Base-by-base conservation (phyloP, 2,329 filamentous ascomycete species). In the Fusarium pseudograminearum region DNA sequence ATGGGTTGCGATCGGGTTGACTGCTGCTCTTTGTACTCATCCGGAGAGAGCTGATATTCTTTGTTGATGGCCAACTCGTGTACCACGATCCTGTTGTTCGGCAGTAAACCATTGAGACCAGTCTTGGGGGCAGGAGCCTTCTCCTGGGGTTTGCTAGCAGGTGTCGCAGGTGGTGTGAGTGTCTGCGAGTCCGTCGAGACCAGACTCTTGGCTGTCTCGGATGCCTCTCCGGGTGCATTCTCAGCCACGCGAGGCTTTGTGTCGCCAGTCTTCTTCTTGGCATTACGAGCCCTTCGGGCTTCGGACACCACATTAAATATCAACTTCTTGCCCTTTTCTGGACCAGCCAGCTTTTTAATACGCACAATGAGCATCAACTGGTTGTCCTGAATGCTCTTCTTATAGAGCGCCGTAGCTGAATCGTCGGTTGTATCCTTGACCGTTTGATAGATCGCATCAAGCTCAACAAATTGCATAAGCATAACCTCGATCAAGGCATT, bases 381-480 rank as follows among this genome's bases (percentile, higher is more conserved):
- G 73, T 93, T 94, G 70, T 94, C 90, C 60, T 91, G 87, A 68
- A 95, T 94, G 63, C 92, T 93, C 73, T 93, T 87, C 36, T 89
- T 88, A 76, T 94, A 95, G n/a, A 93, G 88, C 20, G 88, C 88
- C 1, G 91, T 88, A 4, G 93, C 92, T 18, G 89, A 88, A 40
- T 91, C 89, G 48, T 92, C 89, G 1, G 89, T 92, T 54, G 90
- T 90, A 73, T 93, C 90, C 77, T 93, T 94, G 76, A 96, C 91
- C 4, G 91, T 92, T 76, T 94, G 91, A 84, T 92, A 92, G 48
- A 95, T 95, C 36, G 90, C 90, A 74, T 96, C 93, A 4, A 96
- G 86, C 76, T 94, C 92, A 20, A 94, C 91, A 78, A 95, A 94
- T 69, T 93, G 92, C 74, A 93, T 86, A n/a, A 95, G 85, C 92